A percentile compares a stretch with the other conserved stretches of the same genome.
phyloP scores from a whole-genome alignment of 805 yeast genomes.

The Blastobotrys terrestris region DNA sequence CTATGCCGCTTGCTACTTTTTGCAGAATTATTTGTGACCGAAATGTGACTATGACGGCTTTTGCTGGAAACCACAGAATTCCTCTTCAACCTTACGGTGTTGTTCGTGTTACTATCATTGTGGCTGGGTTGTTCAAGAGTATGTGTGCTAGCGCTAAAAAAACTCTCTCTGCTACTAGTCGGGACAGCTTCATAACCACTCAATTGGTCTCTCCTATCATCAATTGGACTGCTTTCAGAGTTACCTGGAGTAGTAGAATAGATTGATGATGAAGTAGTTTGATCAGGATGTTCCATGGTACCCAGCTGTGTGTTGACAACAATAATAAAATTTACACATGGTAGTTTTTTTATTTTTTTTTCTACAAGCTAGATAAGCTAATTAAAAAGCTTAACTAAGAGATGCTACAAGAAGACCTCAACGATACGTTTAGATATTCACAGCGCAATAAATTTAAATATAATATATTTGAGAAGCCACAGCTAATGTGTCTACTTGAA shows the following conservation, averaged over 20 bases:
- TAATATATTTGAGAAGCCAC: too few relatives aligned
- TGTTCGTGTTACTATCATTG: neutral
- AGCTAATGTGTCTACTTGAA: too few relatives aligned
- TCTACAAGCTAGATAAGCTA: too few relatives aligned
- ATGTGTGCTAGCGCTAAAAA: neutral
- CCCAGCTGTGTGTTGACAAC: too few relatives aligned
- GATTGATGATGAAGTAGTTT: neutral
- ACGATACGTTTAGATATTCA: too few relatives aligned
- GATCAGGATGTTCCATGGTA: too few relatives aligned
- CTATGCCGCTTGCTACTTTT: neutral
- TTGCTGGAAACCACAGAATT: neutral
- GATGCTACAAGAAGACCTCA: too few relatives aligned
- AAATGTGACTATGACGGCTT: neutral
- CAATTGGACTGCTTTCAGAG: neutral
- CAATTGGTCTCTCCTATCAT: neutral
- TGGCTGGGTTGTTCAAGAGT: neutral
- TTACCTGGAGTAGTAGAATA: conserved; percentile 2
- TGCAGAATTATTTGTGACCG: neutral
- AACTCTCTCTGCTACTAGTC: neutral
- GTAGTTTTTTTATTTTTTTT: too few relatives aligned
- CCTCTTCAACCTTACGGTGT: neutral
- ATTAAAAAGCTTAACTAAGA: too few relatives aligned
- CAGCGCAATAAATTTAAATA: too few relatives aligned
- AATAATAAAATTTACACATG: too few relatives aligned
- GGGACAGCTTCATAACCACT: neutral